Evolutionary conservation across 345 rosid species (phyloP), one percentile per base, ranked within the genome.

Genomic region (Reutealis trisperma): DNA sequence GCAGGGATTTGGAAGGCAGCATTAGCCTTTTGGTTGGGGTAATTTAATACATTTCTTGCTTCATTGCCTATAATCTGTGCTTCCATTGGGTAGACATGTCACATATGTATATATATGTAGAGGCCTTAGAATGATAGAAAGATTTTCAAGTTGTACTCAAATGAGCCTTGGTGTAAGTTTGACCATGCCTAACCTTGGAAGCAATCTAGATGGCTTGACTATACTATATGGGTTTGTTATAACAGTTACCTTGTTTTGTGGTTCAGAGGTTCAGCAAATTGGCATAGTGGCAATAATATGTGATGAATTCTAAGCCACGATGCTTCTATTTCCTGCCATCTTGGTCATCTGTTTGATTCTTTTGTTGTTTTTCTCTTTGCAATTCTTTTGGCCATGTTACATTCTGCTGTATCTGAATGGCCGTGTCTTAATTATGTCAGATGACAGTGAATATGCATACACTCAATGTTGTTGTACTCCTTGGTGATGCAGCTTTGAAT

Each of bases 361-460:
- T n/a, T 58, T 69, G 67, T 55, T 32, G 1, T 30, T 3, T 5
- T 25, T 24, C 55, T 15, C 16, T 12, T 41, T 15, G 67, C 58
- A 12, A 34, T 34, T 24, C 41, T 62, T 52, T 30, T 79, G 42
- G 0, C 54, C 2, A 2, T 52, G 47, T 21, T 65, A 7, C 69
- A 52, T 62, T 72, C 42, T 25, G 51, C 19, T 21, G 27, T 27
- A 70, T 70, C 62, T 24, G 18, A 72, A 75, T 52, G 41, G 32
- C 52, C 22, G 2, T 79, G 54, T 81, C 22, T 57, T 82, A 11
- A 55, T 73, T 34, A 62, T 79, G 25, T 73, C 86, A 90, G 92
- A 78, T 92, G 90, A 86, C 94, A 13, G 85, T 90, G 71, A 88
- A 84, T 78, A 74, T 89, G 83, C 97, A 92, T 83, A 67, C 91